A percentile compares a stretch with the other conserved stretches of the same genome.
Evolutionary conservation across 768 basidiomycete genomes (phyloP).

Genomic region (Lyophyllum decastes): DNA sequence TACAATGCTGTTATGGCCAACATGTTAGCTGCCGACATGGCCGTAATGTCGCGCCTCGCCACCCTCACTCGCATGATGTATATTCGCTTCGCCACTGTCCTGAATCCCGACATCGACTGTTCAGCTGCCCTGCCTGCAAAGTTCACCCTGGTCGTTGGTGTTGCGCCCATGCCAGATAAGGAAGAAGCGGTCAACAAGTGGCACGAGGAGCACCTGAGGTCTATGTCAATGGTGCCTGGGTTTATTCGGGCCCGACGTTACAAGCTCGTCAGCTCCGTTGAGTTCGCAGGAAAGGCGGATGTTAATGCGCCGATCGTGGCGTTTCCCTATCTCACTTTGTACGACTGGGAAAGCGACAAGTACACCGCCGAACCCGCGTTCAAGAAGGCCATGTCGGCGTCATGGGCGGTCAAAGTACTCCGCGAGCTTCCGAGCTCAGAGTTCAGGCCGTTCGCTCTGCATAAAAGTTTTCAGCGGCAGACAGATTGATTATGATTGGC

Average conservation of each 20-base stretch:
- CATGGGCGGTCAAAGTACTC: slow-evolving; percentile 10
- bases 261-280: slow-evolving; percentile 17
- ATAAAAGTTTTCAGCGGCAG: slow-evolving; percentile 14
- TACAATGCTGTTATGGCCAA: slow-evolving; percentile 23
- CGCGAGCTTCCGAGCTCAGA: not conserved
- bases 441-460: slow-evolving; percentile 9
- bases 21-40: slow-evolving; percentile 25
- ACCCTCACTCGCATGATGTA: slow-evolving; percentile 27
- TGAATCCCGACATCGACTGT: slow-evolving; percentile 11
- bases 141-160: slow-evolving; percentile 19
- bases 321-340: slow-evolving; percentile 10
- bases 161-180: slow-evolving; percentile 11
- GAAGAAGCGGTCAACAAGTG: slow-evolving; percentile 31
- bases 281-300: slow-evolving; percentile 15
- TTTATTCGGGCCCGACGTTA: slow-evolving; percentile 30
- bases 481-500: too few relatives aligned
- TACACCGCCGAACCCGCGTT: slow-evolving; percentile 4
- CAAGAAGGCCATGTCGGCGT: slow-evolving; percentile 9
- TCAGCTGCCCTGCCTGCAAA: not conserved
- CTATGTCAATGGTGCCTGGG: slow-evolving; percentile 31
- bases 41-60: slow-evolving; percentile 24
- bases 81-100: slow-evolving; percentile 12
- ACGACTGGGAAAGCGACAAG: slow-evolving; percentile 13
- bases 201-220: slow-evolving; percentile 29
- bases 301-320: not conserved